phyloP scores from a whole-genome alignment of 352 stramenopile genomes.

The Pythium monospermum region DNA sequence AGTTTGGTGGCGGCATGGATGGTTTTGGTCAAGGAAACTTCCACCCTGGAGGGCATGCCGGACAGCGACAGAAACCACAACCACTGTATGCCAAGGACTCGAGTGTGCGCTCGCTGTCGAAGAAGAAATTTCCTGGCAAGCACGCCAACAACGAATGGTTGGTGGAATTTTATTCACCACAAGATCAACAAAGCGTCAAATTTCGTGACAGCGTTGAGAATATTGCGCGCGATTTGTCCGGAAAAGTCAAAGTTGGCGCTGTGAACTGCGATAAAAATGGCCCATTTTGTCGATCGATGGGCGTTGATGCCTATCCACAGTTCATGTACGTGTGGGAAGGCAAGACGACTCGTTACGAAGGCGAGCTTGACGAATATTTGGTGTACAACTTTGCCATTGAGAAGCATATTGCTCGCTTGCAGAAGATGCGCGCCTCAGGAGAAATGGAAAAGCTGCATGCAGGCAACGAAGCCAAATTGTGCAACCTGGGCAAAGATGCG shows the following conservation, averaged over 20 bases:
- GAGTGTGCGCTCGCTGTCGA: slow-evolving; percentile 46
- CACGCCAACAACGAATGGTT: slow-evolving; percentile 77
- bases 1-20: slow-evolving; percentile 78
- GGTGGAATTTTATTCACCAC: slow-evolving; percentile 68
- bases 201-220: slow-evolving; percentile 63
- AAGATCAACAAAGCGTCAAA: slow-evolving; percentile 45
- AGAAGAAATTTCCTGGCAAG: slow-evolving; percentile 70
- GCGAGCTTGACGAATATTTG: slow-evolving; percentile 69
- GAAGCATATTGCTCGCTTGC: slow-evolving; percentile 65
- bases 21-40: slow-evolving; percentile 52
- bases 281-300: slow-evolving; percentile 43
- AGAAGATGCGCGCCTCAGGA: slow-evolving; percentile 55
- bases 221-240: slow-evolving; percentile 56
- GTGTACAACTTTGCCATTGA: slow-evolving; percentile 85
- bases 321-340: slow-evolving; percentile 74
- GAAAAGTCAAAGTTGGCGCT: slow-evolving; percentile 70
- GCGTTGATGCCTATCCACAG: slow-evolving; percentile 33
- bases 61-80: slow-evolving; percentile 22
- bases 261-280: slow-evolving; percentile 73
- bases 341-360: slow-evolving; percentile 41
- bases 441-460: slow-evolving; percentile 70
- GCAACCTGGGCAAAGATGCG: slow-evolving; percentile 63
- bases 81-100: slow-evolving; percentile 63
- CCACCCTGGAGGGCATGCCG: slow-evolving; percentile 16
- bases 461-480: slow-evolving; percentile 71